These are phyloP conservation scores for Ceratocystis albifundus DNA, from an alignment of 2,329 filamentous ascomycete genomes.

Conservation along the genomic window DNA sequence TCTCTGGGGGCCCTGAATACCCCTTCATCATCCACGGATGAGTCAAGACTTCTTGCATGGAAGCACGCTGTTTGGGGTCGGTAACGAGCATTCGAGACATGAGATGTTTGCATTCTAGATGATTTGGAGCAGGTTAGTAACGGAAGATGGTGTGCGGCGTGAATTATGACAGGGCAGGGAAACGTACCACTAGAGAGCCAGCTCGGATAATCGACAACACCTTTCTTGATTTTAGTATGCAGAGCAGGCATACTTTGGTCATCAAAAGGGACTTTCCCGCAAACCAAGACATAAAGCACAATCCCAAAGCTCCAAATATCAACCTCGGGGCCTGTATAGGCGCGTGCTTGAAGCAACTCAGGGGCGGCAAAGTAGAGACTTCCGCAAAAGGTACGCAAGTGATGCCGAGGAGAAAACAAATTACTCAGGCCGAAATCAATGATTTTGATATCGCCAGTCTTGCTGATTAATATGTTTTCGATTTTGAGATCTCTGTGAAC, in stretches of 20 bases:
- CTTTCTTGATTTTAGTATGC: constrained; percentile 98
- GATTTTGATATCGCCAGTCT: constrained; percentile 97
- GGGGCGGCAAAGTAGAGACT: constrained; percentile 96
- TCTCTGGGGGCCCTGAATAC: constrained; percentile 75
- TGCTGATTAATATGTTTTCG: constrained; percentile 97
- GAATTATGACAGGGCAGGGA: neutral
- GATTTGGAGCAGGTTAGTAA: constrained; percentile 11
- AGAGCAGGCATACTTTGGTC: constrained; percentile 98
- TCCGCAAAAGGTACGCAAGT: constrained; percentile 93
- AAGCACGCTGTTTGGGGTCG: constrained; percentile 76
- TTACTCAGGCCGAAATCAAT: constrained; percentile 98
- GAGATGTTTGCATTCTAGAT: constrained; percentile 76
- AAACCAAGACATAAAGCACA: constrained; percentile 91
- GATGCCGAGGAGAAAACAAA: constrained; percentile 71
- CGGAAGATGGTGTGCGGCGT: too few species aligned
- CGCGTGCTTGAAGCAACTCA: constrained; percentile 81
- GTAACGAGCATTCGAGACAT: constrained; percentile 94
- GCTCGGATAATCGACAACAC: constrained; percentile 84
- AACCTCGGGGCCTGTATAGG: constrained; percentile 92
- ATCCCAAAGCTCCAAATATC: constrained; percentile 99
- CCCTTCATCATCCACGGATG: constrained; percentile 96
- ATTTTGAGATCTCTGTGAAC: constrained; percentile 97
- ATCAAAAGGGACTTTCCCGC: constrained; percentile 95
- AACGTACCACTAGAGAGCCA: constrained; percentile 80
- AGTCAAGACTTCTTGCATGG: constrained; percentile 79